These are phyloP conservation scores for Tetradesmus lagerheimii DNA, from an alignment of 139 green algal genomes.

Conservation along the genomic window DNA sequence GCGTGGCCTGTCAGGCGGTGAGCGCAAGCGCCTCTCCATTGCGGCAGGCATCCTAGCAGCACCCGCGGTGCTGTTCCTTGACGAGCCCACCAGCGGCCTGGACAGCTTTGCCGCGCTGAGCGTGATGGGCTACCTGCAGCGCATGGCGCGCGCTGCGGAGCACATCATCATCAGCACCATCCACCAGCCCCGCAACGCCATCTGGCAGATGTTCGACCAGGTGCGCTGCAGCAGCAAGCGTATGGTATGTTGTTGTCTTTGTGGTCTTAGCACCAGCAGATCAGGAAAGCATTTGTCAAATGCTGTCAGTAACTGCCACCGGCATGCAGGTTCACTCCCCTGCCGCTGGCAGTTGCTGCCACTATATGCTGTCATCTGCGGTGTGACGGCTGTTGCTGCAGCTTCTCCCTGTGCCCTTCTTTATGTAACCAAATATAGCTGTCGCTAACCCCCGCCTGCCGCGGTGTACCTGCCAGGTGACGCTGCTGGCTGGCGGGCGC, in stretches of 20 bases:
- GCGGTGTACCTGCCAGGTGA: constrained; percentile 64
- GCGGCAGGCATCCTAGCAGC: constrained; percentile 75
- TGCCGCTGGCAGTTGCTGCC: too few species aligned
- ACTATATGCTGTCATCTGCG: too few species aligned
- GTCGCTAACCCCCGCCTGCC: too few species aligned
- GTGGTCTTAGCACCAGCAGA: not conserved
- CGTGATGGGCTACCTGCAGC: constrained; percentile 50
- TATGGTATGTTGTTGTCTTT: too few species aligned
- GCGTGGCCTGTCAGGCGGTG: constrained; percentile 79
- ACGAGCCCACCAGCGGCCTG: constrained; percentile 89
- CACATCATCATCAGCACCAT: constrained; percentile 82
- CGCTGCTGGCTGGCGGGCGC: constrained; percentile 73
- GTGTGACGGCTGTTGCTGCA: too few species aligned
- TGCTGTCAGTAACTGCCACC: too few species aligned
- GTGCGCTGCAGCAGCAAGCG: constrained; percentile 10
- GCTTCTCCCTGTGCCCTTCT: too few species aligned
- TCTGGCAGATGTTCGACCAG: constrained; percentile 87
- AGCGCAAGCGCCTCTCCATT: constrained; percentile 91
- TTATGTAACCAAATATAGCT: too few species aligned
- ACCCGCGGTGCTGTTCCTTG: constrained; percentile 74
- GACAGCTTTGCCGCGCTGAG: constrained; percentile 28
- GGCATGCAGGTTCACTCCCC: too few species aligned
- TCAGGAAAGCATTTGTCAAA: too few species aligned
- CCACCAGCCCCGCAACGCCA: constrained; percentile 82
- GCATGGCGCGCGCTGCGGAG: constrained; percentile 44